Conservation (phyloP, 2,329 filamentous ascomycete species). For the Camillea tinctor region DNA sequence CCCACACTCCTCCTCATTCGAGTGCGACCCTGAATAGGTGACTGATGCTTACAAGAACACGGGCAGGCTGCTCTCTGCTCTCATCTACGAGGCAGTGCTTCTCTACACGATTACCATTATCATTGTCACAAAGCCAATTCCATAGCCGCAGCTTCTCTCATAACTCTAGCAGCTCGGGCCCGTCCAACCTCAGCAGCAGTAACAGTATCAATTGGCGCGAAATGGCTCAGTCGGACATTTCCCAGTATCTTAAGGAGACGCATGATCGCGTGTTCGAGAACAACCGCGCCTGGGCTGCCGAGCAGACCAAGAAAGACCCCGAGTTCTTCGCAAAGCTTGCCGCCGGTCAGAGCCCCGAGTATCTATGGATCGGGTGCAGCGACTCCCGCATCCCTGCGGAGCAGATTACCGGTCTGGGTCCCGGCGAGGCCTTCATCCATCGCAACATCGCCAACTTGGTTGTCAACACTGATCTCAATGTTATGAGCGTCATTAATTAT, state of each 20-base stretch:
- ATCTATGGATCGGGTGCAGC: slow-evolving; percentile 87
- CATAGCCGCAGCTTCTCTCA: slow-evolving; percentile 2
- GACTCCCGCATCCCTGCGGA: slow-evolving; percentile 92
- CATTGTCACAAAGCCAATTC: background rate
- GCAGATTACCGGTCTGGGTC: slow-evolving; percentile 75
- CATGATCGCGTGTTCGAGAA: slow-evolving; percentile 68
- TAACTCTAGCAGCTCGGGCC: slow-evolving; percentile 11
- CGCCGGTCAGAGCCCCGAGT: slow-evolving; percentile 66
- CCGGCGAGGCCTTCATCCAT: slow-evolving; percentile 92
- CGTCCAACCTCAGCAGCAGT: slow-evolving; percentile 1
- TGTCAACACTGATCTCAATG: slow-evolving; percentile 75
- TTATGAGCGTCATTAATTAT: slow-evolving; percentile 81
- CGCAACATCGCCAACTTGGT: slow-evolving; percentile 94
- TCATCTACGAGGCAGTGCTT: slow-evolving; percentile 2
- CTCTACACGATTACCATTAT: background rate
- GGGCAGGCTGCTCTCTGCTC: slow-evolving; percentile 14
- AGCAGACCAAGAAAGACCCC: slow-evolving; percentile 58
- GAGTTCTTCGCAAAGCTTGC: slow-evolving; percentile 64
- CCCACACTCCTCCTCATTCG: too few species aligned
- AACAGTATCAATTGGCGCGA: slow-evolving; percentile 13
- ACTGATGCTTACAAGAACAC: slow-evolving; percentile 8
- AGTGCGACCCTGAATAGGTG: slow-evolving; percentile 5
- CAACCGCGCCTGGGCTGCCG: slow-evolving; percentile 64
- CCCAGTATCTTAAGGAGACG: slow-evolving; percentile 58
- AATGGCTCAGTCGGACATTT: slow-evolving; percentile 39